phyloP scores from a whole-genome alignment of 2,329 filamentous ascomycete genomes.

The Diatrype stigma region DNA sequence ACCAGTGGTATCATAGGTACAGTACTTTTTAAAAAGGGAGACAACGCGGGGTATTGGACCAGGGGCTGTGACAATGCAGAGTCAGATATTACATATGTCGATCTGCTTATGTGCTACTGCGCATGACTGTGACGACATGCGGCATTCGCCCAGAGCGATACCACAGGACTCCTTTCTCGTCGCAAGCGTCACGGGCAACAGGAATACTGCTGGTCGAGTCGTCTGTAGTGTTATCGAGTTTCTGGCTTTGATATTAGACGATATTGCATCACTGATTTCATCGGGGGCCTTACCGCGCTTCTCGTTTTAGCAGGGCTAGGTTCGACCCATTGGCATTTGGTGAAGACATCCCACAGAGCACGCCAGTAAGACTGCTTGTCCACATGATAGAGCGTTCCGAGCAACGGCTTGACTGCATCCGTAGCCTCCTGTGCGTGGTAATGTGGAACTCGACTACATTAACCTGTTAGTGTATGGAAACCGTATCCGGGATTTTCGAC shows the following conservation, averaged over 20 bases:
- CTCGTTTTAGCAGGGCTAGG: constrained; percentile 26
- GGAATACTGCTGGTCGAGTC: too few relatives aligned
- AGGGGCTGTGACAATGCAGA: too few relatives aligned
- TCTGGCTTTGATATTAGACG: too few relatives aligned
- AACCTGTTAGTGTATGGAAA: too few relatives aligned
- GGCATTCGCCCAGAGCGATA: not conserved
- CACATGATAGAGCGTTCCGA: constrained; percentile 49
- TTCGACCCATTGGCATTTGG: constrained; percentile 44
- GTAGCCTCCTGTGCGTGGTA: constrained; percentile 59
- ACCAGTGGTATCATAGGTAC: too few relatives aligned
- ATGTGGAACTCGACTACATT: constrained; percentile 53
- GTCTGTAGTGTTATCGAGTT: not conserved
- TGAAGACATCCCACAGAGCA: constrained; percentile 43
- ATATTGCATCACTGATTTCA: too few relatives aligned
- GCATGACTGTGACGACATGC: too few relatives aligned
- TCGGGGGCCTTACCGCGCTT: constrained; percentile 12
- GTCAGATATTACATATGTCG: too few relatives aligned
- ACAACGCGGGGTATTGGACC: too few relatives aligned
- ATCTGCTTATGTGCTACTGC: too few relatives aligned
- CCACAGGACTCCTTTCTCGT: not conserved
- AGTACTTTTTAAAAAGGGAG: too few relatives aligned
- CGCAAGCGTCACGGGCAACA: not conserved
- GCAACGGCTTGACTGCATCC: constrained; percentile 50
- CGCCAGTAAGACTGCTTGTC: constrained; percentile 41
- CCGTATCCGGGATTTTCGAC: too few relatives aligned